These are phyloP conservation scores for Hansenula anomala DNA, from an alignment of 1,139 yeast species.

Conservation along the genomic window DNA sequence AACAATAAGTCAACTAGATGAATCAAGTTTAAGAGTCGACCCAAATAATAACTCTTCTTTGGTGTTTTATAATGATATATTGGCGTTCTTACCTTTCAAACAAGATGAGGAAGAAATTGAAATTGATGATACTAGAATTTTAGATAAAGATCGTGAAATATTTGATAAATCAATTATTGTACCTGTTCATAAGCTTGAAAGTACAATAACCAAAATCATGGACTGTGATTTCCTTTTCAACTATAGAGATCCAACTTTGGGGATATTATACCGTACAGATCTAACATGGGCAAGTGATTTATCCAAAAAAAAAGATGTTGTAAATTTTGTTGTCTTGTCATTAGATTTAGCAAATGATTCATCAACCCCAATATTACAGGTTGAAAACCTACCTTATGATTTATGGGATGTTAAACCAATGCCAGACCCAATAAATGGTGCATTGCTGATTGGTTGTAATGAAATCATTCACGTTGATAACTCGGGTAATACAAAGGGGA, in stretches of 20 bases:
- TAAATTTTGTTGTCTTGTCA: slow-evolving; percentile 57
- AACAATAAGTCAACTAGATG: slow-evolving; percentile 41
- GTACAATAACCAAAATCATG: slow-evolving; percentile 52
- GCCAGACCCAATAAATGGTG: slow-evolving; percentile 65
- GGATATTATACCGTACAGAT: slow-evolving; percentile 54
- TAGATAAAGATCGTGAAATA: slow-evolving; percentile 5
- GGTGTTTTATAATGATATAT: slow-evolving; percentile 61
- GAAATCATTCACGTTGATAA: slow-evolving; percentile 77
- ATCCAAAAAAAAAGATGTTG: slow-evolving; percentile 57
- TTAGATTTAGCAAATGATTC: slow-evolving; percentile 59
- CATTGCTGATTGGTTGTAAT: slow-evolving; percentile 70
- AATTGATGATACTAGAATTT: no score
- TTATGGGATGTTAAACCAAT: slow-evolving; percentile 60
- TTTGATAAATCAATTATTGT: slow-evolving; percentile 35
- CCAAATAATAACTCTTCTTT: slow-evolving; percentile 61
- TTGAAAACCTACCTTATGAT: slow-evolving; percentile 72
- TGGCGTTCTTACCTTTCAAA: slow-evolving; percentile 71
- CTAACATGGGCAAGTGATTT: slow-evolving; percentile 74
- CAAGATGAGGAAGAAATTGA: slow-evolving; percentile 25
- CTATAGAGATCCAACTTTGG: slow-evolving; percentile 77
- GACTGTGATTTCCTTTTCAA: slow-evolving; percentile 64
- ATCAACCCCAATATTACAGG: slow-evolving; percentile 62
- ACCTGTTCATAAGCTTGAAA: slow-evolving; percentile 53
- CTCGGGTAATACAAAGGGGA: slow-evolving; percentile 68
- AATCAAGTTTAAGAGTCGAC: slow-evolving; percentile 56